phyloP scores from a whole-genome alignment of 2,329 filamentous ascomycete genomes.

The Penicillium rolfsii region DNA sequence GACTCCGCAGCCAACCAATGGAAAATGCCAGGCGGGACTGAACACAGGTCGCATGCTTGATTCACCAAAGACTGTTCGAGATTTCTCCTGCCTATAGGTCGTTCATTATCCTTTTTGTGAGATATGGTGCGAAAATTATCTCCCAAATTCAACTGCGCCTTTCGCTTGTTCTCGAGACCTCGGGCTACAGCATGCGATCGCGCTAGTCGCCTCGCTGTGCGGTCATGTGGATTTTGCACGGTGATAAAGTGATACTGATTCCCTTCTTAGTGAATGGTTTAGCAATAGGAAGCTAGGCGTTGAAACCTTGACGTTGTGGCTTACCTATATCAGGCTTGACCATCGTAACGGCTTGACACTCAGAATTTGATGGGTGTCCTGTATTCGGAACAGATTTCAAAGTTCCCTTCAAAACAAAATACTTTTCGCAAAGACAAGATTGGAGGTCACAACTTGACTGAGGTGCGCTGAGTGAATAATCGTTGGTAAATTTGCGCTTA shows the following conservation, averaged over 20 bases:
- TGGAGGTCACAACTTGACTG: too few relatives aligned
- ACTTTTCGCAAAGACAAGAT: background rate
- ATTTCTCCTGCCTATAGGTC: background rate
- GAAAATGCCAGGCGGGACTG: background rate
- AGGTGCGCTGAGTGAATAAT: background rate
- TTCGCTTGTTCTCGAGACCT: constrained; percentile 36
- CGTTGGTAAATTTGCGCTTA: background rate
- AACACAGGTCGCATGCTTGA: background rate
- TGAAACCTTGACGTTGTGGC: background rate
- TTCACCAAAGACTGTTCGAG: too few relatives aligned
- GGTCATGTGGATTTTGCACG: constrained; percentile 27
- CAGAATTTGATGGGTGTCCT: background rate
- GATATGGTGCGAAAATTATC: constrained; percentile 33
- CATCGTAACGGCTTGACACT: background rate
- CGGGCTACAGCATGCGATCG: constrained; percentile 38
- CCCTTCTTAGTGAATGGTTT: background rate
- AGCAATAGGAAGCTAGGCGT: background rate
- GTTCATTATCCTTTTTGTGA: background rate
- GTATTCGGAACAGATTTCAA: background rate
- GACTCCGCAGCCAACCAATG: constrained; percentile 9
- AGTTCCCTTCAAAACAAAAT: background rate
- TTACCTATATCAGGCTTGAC: background rate
- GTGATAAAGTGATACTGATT: constrained; percentile 21
- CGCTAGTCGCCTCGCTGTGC: constrained; percentile 27
- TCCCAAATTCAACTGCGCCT: constrained; percentile 28